Evolutionary conservation across 2,329 filamentous ascomycete species (phyloP), one percentile per base, ranked within the genome.

Genomic region (Claviceps monticola): DNA sequence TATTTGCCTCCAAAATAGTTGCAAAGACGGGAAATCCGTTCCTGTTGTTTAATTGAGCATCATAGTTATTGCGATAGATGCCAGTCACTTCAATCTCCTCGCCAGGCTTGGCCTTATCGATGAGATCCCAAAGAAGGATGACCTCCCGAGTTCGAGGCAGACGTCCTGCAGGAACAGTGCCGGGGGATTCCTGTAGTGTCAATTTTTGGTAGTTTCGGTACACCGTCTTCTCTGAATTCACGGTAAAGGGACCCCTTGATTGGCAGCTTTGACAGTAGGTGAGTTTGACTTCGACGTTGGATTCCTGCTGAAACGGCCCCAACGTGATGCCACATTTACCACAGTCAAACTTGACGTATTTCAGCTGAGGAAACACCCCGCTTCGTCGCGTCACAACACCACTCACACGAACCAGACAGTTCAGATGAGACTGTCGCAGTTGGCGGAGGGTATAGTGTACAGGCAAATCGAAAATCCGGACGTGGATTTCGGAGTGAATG

Each of bases 161-260:
- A 68, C 93, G 90, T 62, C 93, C 93, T 38, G 94, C 90, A 4
- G 93, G 94, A 3, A 98, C 93, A 6, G 93, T 97, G 51, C 93
- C 94, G 4, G 93, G 93, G 0, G 94, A 95, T 67, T 98, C 93
- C 64, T 98, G 93, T 13, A 98, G 78, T 0, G 93, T 98, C 60
- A 98, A 75, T 65, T 96, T 98, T 67, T 98, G 93, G 70, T 96
- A 98, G 68, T 98, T 98, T 56, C 93, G 86, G 71, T 98, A 98
- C 16, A 98, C 86, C 0, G 93, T 98, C 74, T 95, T 94, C 66
- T 97, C 93, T 4, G 89, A 93, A 71, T 97, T 97, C 58, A 98
- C 74, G 0, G 84, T 95, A 64, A 98, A 98, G 0, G 93, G 94
- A 0, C 93, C 93, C 42, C 88, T 83, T 41, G 88, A 94, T 70